These are phyloP conservation scores for Akanthomyces dipterigenus DNA, from an alignment of 2,329 filamentous ascomycete genomes.

Conservation along the genomic window DNA sequence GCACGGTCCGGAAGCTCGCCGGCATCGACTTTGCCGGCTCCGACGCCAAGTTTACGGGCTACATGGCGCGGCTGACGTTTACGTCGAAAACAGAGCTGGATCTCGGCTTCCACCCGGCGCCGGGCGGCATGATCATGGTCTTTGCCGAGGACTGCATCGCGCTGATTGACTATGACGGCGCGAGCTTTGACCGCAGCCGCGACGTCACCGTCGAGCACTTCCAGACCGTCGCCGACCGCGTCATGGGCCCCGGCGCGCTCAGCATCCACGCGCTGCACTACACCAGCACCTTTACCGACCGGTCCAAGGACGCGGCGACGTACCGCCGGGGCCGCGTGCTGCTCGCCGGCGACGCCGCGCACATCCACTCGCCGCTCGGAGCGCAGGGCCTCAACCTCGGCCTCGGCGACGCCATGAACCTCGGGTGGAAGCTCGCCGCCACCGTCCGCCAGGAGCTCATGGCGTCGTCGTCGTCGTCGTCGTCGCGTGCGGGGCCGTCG, in stretches of 20 bases:
- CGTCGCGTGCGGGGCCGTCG: too few relatives aligned
- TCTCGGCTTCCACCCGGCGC: conserved; percentile 18
- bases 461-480: neutral
- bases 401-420: conserved; percentile 41
- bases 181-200: conserved; percentile 15
- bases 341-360: conserved; percentile 43
- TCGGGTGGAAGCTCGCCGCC: conserved; percentile 42
- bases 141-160: conserved; percentile 21
- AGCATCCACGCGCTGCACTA: conserved; percentile 20
- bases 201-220: conserved; percentile 17
- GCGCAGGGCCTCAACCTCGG: conserved; percentile 47
- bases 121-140: conserved; percentile 18
- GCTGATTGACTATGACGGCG: conserved; percentile 20
- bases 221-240: conserved; percentile 17
- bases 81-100: conserved; percentile 24
- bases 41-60: conserved; percentile 30
- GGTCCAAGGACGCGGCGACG: conserved; percentile 21
- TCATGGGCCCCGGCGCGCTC: conserved; percentile 18
- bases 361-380: conserved; percentile 41
- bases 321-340: conserved; percentile 38
- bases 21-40: conserved; percentile 31
- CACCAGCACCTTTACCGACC: conserved; percentile 21
- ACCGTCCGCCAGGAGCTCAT: conserved; percentile 21
- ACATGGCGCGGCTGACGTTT: conserved; percentile 25
- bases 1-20: conserved; percentile 29